phyloP scores from a whole-genome alignment of 192 early-diverging fungal genomes.

The Coemansia sp. region DNA sequence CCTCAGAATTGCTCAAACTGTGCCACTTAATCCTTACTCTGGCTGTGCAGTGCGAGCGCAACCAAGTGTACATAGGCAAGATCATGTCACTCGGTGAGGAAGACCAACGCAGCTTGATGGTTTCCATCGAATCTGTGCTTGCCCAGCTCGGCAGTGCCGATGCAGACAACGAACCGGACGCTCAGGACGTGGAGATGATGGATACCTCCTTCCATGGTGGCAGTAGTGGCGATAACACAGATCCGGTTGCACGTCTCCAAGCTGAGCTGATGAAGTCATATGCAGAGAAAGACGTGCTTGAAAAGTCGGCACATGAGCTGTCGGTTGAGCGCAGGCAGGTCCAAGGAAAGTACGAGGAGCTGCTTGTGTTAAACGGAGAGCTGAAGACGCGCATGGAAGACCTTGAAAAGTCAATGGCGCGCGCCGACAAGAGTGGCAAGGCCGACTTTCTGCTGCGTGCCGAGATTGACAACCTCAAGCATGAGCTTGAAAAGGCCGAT shows the following conservation, averaged over 20 bases:
- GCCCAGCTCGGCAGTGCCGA: slow-evolving; percentile 47
- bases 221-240: slow-evolving; percentile 24
- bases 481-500: slow-evolving; percentile 83
- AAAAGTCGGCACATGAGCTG: slow-evolving; percentile 53
- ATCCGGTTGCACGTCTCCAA: slow-evolving; percentile 49
- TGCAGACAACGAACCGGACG: slow-evolving; percentile 32
- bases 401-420: slow-evolving; percentile 70
- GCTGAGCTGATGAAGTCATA: slow-evolving; percentile 54
- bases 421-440: slow-evolving; percentile 71
- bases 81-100: slow-evolving; percentile 73
- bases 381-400: slow-evolving; percentile 72
- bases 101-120: slow-evolving; percentile 85
- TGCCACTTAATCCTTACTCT: slow-evolving; percentile 79
- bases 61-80: slow-evolving; percentile 79
- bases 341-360: slow-evolving; percentile 60
- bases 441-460: slow-evolving; percentile 80
- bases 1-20: slow-evolving; percentile 71
- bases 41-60: slow-evolving; percentile 84
- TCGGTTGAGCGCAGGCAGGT: slow-evolving; percentile 56
- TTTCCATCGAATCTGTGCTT: slow-evolving; percentile 72
- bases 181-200: slow-evolving; percentile 40
- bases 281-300: slow-evolving; percentile 63
- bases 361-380: slow-evolving; percentile 71
- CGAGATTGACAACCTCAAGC: slow-evolving; percentile 84
- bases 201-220: slow-evolving; percentile 14